A percentile compares a stretch with the other conserved stretches of the same genome.
Evolutionary conservation across 345 rosid species (phyloP).

Genomic region (Linum usitatissimum): DNA sequence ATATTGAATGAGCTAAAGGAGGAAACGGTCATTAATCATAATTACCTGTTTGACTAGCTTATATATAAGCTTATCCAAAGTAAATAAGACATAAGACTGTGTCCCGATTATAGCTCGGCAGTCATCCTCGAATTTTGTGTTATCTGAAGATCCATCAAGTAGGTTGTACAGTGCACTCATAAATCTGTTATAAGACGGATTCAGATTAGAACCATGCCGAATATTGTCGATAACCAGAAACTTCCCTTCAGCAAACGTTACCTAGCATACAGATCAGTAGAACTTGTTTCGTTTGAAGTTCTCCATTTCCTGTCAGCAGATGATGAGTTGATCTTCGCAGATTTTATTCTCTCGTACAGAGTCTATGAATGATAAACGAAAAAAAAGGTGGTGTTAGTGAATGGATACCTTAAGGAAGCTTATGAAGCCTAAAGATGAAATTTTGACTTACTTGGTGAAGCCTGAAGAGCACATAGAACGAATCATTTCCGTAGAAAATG

Average conservation of each 20-base stretch:
- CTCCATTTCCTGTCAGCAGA: constrained; percentile 86
- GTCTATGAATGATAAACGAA: constrained; percentile 37
- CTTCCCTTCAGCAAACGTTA: constrained; percentile 14
- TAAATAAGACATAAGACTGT: constrained; percentile 86
- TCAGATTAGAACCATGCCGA: constrained; percentile 4
- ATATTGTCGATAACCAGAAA: background rate
- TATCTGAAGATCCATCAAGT: constrained; percentile 90
- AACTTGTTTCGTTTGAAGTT: constrained; percentile 52
- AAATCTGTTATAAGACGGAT: constrained; percentile 37
- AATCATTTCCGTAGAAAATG: constrained; percentile 90
- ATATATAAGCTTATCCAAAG: constrained; percentile 84
- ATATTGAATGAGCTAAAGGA: constrained; percentile 1
- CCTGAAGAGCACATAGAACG: constrained; percentile 80
- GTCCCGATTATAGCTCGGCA: constrained; percentile 95
- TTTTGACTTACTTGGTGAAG: constrained; percentile 76
- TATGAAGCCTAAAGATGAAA: background rate
- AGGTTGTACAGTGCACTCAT: constrained; percentile 83
- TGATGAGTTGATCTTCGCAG: constrained; percentile 85
- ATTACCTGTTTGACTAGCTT: constrained; percentile 83
- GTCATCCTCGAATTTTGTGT: constrained; percentile 90
- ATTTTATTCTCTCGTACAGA: constrained; percentile 73
- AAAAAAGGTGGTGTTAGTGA: constrained; percentile 5
- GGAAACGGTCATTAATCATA: constrained; percentile 10
- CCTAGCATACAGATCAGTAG: constrained; percentile 84
- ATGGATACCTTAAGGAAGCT: background rate